Evolutionary conservation across 2,329 filamentous ascomycete genomes (phyloP).

Genomic region (Plectosphaerella plurivora): DNA sequence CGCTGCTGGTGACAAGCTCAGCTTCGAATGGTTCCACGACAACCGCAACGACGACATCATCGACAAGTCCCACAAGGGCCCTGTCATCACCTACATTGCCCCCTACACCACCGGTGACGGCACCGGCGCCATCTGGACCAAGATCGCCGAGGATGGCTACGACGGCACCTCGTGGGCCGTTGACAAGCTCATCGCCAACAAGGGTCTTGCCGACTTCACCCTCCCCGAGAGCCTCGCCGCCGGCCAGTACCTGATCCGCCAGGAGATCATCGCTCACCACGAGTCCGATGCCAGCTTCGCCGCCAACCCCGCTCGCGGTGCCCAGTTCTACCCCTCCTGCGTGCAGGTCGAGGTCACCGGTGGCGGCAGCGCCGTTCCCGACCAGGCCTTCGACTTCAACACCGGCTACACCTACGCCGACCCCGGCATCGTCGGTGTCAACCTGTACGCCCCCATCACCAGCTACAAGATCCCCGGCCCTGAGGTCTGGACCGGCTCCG

Average conservation of each 20-base stretch:
- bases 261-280: slow-evolving; percentile 52
- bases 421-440: slow-evolving; percentile 49
- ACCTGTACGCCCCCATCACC: slow-evolving; percentile 43
- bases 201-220: slow-evolving; percentile 42
- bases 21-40: slow-evolving; percentile 48
- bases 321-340: slow-evolving; percentile 54
- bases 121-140: slow-evolving; percentile 46
- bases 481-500: slow-evolving; percentile 21
- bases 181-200: slow-evolving; percentile 40
- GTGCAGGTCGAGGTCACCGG: slow-evolving; percentile 57
- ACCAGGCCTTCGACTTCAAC: slow-evolving; percentile 38
- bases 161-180: slow-evolving; percentile 37
- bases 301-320: slow-evolving; percentile 31
- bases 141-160: slow-evolving; percentile 31
- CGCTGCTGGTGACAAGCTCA: slow-evolving; percentile 42
- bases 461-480: slow-evolving; percentile 30
- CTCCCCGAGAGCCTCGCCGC: slow-evolving; percentile 39
- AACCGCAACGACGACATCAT: slow-evolving; percentile 47
- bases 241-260: slow-evolving; percentile 50
- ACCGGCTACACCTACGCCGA: slow-evolving; percentile 53
- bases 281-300: slow-evolving; percentile 29
- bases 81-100: slow-evolving; percentile 49
- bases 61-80: slow-evolving; percentile 46
- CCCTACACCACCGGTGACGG: slow-evolving; percentile 34
- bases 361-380: slow-evolving; percentile 40